phyloP scores from a whole-genome alignment of 2,329 filamentous ascomycete species.

The Gaeumannomyces tritici region DNA sequence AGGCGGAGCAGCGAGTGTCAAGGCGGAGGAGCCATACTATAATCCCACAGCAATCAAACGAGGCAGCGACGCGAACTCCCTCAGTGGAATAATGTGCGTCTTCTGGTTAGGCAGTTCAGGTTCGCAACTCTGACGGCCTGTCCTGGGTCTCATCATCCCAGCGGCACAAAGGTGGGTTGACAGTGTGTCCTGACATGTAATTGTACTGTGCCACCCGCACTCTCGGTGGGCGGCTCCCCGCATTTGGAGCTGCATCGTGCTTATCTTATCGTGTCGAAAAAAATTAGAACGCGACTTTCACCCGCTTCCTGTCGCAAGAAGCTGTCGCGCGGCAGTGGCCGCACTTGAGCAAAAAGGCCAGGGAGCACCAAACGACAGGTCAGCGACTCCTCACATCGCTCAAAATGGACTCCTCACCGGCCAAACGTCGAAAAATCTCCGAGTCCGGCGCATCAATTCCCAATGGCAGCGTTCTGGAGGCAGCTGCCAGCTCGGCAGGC shows the following conservation, averaged over 20 bases:
- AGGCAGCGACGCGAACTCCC: neutral
- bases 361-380: neutral
- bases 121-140: neutral
- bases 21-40: neutral
- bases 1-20: neutral
- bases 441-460: neutral
- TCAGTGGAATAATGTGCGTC: neutral
- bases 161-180: neutral
- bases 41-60: neutral
- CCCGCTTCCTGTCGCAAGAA: neutral
- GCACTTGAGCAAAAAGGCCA: neutral
- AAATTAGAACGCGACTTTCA: neutral
- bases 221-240: neutral
- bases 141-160: neutral
- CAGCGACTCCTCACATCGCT: neutral
- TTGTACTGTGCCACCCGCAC: neutral
- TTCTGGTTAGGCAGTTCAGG: neutral
- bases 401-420: slow-evolving; percentile 3
- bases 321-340: neutral
- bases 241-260: neutral
- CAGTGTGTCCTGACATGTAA: neutral
- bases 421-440: slow-evolving; percentile 4
- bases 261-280: slow-evolving; percentile 2
- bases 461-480: slow-evolving; percentile 10
- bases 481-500: slow-evolving; percentile 18